Base-by-base conservation (phyloP, 2,329 filamentous ascomycete species). In the Tolypocladium ophioglossoides region DNA sequence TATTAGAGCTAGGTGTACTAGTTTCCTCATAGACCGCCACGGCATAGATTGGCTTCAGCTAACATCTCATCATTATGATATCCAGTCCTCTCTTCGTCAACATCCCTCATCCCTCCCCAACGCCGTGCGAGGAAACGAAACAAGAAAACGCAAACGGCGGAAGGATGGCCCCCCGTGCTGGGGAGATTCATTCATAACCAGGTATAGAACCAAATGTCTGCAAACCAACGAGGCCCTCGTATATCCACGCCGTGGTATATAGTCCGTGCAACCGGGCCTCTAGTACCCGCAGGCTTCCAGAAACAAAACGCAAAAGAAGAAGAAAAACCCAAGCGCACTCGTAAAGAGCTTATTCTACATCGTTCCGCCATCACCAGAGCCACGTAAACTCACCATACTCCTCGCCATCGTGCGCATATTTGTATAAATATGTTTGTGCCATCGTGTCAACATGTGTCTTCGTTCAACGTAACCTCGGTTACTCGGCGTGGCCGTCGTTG, bases 401-500 rank as follows among this genome's bases (percentile, higher is more conserved):
- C 10, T 51, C 50, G 35, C 52, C 32, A 2, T 51, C 22, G 22
- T 59, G 65, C 7, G 35, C 35, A 37, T 37, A 37, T 16, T 34
- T 35, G 12, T 16, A 37, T 30, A 14, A 8, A 16, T 8, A 46
- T 27, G 16, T n/a, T 20, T 27, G 10, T 30, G 44, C 24, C 41
- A 18, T 46, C 22, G 3, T 30, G 41, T 30, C 24, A 12, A 16
- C 14, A 47, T 12, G 22, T 12, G 41, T 30, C 4, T 30, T 32
- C 3, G 24, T 12, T 32, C 27, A 20, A 20, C 44, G 8, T n/a
- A 9, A 20, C 18, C 44, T 34, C 27, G 12, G 18, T 55, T 62
- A 75, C 67, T 83, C 79, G 53, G 70, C 69, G 59, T 92, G 87
- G 7, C 89, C 91, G 64, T 95, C 89, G 68, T 97, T 97, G 62